phyloP scores from a whole-genome alignment of 1,284 basidiomycete species.

The Irpex sp. region DNA sequence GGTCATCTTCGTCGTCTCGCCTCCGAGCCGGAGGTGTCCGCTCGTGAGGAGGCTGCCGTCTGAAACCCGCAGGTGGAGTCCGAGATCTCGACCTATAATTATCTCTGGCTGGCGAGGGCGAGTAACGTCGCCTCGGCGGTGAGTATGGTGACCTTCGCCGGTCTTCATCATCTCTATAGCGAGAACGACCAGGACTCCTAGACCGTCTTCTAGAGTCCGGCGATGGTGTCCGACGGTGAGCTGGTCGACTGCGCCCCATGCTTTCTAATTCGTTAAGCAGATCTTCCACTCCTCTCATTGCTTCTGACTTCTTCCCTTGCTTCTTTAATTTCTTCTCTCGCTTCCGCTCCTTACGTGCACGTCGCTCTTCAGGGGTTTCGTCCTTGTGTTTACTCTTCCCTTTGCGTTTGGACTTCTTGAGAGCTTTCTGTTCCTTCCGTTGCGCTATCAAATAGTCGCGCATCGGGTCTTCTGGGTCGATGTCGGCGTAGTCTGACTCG shows the following conservation, averaged over 20 bases:
- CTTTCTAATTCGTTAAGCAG: slow-evolving; percentile 34
- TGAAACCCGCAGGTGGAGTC: slow-evolving; percentile 3
- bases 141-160: not conserved
- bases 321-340: slow-evolving; percentile 55
- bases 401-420: slow-evolving; percentile 54
- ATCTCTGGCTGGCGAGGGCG: not conserved
- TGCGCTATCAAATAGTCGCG: slow-evolving; percentile 79
- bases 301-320: slow-evolving; percentile 35
- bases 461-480: slow-evolving; percentile 98
- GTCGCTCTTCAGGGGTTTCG: slow-evolving; percentile 77
- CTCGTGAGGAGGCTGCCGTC: slow-evolving; percentile 1
- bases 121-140: not conserved
- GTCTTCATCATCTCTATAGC: slow-evolving; percentile 2
- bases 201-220: slow-evolving; percentile 16
- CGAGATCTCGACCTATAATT: not conserved
- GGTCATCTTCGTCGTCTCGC: slow-evolving; percentile 8
- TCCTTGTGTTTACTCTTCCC: slow-evolving; percentile 57
- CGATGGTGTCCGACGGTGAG: slow-evolving; percentile 18
- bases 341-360: slow-evolving; percentile 64
- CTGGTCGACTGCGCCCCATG: slow-evolving; percentile 8
- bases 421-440: slow-evolving; percentile 63
- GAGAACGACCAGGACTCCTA: slow-evolving; percentile 12
- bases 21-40: slow-evolving; percentile 7
- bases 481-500: slow-evolving; percentile 62
- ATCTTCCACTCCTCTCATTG: slow-evolving; percentile 47